Evolutionary conservation across 2,329 filamentous ascomycete species (phyloP).

Genomic region (Pseudopithomyces maydicus): DNA sequence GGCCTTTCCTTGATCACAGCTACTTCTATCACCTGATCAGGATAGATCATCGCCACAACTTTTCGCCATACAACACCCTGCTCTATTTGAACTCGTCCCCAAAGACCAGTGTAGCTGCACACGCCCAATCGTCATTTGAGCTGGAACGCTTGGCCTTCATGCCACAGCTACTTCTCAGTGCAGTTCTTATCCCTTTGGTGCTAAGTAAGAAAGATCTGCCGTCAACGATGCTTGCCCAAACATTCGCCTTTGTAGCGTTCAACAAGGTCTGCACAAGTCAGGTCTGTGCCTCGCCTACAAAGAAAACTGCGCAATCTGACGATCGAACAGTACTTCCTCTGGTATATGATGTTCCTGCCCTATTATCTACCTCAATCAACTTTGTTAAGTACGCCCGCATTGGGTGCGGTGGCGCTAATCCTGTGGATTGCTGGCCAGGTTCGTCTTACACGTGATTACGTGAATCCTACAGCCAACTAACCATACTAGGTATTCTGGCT

Average conservation of each 20-base stretch:
- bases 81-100: conserved; percentile 82
- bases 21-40: conserved; percentile 92
- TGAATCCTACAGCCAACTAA: conserved; percentile 3
- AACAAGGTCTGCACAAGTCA: conserved; percentile 99
- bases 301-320: not conserved
- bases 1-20: conserved; percentile 83
- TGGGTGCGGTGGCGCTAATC: conserved; percentile 68
- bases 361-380: conserved; percentile 85
- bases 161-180: conserved; percentile 82
- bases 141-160: conserved; percentile 86
- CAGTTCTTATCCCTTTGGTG: conserved; percentile 73
- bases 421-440: conserved; percentile 79
- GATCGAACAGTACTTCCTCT: conserved; percentile 82
- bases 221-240: conserved; percentile 88
- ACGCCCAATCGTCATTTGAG: conserved; percentile 47
- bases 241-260: conserved; percentile 95
- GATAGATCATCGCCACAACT: conserved; percentile 97
- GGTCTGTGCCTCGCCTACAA: conserved; percentile 57
- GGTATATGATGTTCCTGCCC: conserved; percentile 94
- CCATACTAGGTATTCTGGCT: conserved; percentile 49
- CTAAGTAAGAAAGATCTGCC: conserved; percentile 83
- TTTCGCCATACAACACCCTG: conserved; percentile 92
- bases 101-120: conserved; percentile 25
- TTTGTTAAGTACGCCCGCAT: conserved; percentile 62
- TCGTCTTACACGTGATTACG: conserved; percentile 15